Evolutionary conservation across 352 stramenopile genomes (phyloP).

Genomic region (Globisporangium takayamanum): DNA sequence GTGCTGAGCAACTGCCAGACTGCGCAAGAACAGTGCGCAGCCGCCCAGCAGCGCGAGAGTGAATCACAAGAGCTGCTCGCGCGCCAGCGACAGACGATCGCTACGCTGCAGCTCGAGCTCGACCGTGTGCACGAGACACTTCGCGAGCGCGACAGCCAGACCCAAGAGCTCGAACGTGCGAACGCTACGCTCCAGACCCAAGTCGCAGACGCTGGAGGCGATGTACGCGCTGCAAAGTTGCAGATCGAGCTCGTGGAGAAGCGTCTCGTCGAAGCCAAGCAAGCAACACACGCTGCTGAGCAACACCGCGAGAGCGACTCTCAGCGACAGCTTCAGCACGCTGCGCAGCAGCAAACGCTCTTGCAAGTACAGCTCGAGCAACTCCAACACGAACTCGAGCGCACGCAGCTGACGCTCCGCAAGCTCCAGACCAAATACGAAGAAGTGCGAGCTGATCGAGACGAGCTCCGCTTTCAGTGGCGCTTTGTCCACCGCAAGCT

Average conservation of each 20-base stretch:
- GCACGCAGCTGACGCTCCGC: slow-evolving; percentile 8
- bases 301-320: background rate
- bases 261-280: background rate
- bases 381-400: slow-evolving; percentile 12
- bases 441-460: slow-evolving; percentile 13
- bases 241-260: slow-evolving; percentile 6
- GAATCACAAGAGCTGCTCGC: slow-evolving; percentile 1
- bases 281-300: background rate
- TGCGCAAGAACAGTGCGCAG: slow-evolving; percentile 12
- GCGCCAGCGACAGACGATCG: slow-evolving; percentile 6
- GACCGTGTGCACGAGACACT: background rate
- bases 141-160: background rate
- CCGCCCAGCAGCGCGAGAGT: background rate
- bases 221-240: slow-evolving; percentile 1
- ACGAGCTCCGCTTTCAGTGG: slow-evolving; percentile 35
- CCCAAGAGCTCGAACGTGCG: slow-evolving; percentile 2
- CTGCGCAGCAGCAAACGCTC: background rate
- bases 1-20: slow-evolving; percentile 23
- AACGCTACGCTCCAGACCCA: slow-evolving; percentile 3
- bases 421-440: slow-evolving; percentile 18
- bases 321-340: background rate
- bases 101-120: slow-evolving; percentile 3
- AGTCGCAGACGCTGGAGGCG: slow-evolving; percentile 4
- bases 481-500: slow-evolving; percentile 28
- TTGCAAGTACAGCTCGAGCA: slow-evolving; percentile 5